A percentile compares a stretch with the other conserved stretches of the same genome.
Evolutionary conservation across 345 rosid genomes (phyloP).

Genomic region (Gossypium rotundifolium): DNA sequence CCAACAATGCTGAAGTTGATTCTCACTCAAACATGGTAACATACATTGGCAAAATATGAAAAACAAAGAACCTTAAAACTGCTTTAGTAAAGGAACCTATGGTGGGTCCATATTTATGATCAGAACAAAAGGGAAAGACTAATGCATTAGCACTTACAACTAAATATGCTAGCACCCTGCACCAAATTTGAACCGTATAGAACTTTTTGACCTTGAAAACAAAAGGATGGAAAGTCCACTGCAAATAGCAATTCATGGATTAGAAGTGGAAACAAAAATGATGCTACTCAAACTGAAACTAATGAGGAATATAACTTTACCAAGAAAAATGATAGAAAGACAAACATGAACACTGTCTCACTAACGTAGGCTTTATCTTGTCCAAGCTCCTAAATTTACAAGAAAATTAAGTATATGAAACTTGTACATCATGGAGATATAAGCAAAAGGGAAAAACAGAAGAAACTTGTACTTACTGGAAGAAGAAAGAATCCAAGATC

Average conservation of each 20-base stretch:
- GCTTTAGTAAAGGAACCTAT: too few relatives aligned
- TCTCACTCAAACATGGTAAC: background rate
- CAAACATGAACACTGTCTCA: slow-evolving; percentile 61
- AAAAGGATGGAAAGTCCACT: slow-evolving; percentile 99
- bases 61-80: too few relatives aligned
- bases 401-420: slow-evolving; percentile 10
- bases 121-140: background rate
- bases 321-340: slow-evolving; percentile 70
- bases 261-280: background rate
- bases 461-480: slow-evolving; percentile 49
- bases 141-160: slow-evolving; percentile 58
- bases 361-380: slow-evolving; percentile 88
- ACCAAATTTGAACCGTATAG: slow-evolving; percentile 94
- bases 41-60: too few relatives aligned
- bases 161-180: slow-evolving; percentile 93
- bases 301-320: slow-evolving; percentile 39
- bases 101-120: background rate
- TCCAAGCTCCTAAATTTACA: slow-evolving; percentile 74
- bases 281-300: background rate
- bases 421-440: background rate
- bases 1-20: background rate
- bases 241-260: slow-evolving; percentile 23
- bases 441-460: background rate
- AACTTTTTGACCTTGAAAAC: slow-evolving; percentile 87
- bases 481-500: slow-evolving; percentile 85